Conservation (phyloP, 495 filamentous ascomycete species). For the Penicillium antarcticum region DNA sequence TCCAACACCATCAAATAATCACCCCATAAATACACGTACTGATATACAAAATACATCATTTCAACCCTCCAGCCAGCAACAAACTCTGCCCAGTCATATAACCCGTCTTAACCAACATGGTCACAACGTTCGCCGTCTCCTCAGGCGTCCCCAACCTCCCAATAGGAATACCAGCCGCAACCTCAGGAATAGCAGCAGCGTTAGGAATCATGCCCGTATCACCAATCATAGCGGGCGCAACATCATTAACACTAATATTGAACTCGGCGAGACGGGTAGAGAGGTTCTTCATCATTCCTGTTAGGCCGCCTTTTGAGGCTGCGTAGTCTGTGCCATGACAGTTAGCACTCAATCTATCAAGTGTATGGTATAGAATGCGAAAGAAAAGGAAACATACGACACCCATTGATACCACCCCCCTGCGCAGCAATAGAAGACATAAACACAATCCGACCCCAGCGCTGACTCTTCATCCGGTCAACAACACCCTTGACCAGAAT, state of each 20-base stretch:
- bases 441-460: slow-evolving; percentile 67
- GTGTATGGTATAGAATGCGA: neutral
- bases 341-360: neutral
- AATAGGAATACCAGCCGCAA: slow-evolving; percentile 56
- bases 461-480: slow-evolving; percentile 58
- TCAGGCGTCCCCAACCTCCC: slow-evolving; percentile 61
- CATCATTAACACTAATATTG: slow-evolving; percentile 72
- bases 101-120: slow-evolving; percentile 64
- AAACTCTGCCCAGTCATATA: slow-evolving; percentile 67
- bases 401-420: slow-evolving; percentile 66
- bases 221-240: slow-evolving; percentile 73
- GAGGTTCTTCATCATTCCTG: slow-evolving; percentile 65
- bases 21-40: neutral
- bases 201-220: slow-evolving; percentile 65
- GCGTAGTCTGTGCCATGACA: slow-evolving; percentile 52
- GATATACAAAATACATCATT: slow-evolving; percentile 20
- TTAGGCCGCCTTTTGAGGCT: slow-evolving; percentile 62
- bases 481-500: slow-evolving; percentile 62
- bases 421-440: slow-evolving; percentile 66
- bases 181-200: slow-evolving; percentile 49
- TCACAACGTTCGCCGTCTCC: slow-evolving; percentile 66
- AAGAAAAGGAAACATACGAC: slow-evolving; percentile 37
- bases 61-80: slow-evolving; percentile 55
- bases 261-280: slow-evolving; percentile 56
- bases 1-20: too few species aligned